phyloP scores from a whole-genome alignment of 805 yeast genomes.

The Saccharomyces mikatae region DNA sequence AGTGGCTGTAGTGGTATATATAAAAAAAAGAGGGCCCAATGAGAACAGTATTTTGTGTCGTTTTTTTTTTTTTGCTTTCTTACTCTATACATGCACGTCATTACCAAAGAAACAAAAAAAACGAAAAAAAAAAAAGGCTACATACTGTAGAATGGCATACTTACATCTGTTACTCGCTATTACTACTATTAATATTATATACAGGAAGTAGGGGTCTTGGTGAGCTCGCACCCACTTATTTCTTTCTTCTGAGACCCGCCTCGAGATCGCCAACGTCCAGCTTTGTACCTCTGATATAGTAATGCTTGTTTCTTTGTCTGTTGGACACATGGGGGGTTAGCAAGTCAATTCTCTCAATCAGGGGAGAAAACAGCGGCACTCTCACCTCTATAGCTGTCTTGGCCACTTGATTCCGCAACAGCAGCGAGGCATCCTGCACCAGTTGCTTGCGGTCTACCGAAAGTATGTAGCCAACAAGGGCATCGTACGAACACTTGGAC shows the following conservation, averaged over 20 bases:
- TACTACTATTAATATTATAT: neutral
- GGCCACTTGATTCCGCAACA: slow-evolving; percentile 72
- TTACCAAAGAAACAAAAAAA: neutral
- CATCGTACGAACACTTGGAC: slow-evolving; percentile 45
- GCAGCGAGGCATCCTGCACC: slow-evolving; percentile 54
- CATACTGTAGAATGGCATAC: neutral
- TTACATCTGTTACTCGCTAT: neutral
- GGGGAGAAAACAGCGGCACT: slow-evolving; percentile 74
- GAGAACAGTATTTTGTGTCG: neutral
- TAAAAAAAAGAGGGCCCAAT: neutral
- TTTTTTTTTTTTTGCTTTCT: neutral
- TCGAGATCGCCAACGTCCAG: slow-evolving; percentile 70
- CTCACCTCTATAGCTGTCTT: slow-evolving; percentile 82
- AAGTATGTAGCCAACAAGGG: slow-evolving; percentile 70
- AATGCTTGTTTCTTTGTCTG: slow-evolving; percentile 75
- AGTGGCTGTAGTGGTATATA: neutral
- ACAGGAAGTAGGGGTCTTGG: neutral
- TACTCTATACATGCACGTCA: neutral
- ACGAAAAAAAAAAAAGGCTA: neutral
- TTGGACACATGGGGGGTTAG: slow-evolving; percentile 55
- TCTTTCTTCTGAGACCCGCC: slow-evolving; percentile 31
- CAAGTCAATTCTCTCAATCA: slow-evolving; percentile 67
- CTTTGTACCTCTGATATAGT: slow-evolving; percentile 75
- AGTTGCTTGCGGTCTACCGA: slow-evolving; percentile 66
- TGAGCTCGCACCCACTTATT: slow-evolving; percentile 2